These are phyloP conservation scores for Silene coronaria DNA, from an alignment of 179 eudicot genomes.

Conservation along the genomic window DNA sequence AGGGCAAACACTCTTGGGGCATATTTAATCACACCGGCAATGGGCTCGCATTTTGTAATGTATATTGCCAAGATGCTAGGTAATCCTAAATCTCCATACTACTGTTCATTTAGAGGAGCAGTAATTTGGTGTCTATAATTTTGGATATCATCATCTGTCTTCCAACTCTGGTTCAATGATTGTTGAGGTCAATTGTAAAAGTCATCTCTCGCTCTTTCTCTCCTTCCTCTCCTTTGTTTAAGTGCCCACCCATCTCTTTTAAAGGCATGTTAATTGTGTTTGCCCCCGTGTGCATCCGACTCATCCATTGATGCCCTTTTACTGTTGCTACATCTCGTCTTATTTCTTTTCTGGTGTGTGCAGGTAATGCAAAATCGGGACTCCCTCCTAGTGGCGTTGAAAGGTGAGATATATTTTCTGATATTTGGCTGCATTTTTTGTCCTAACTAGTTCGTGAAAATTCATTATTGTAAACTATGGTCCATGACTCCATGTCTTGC, in stretches of 20 bases:
- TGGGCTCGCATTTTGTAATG: slow-evolving; percentile 93
- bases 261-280: neutral
- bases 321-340: no score
- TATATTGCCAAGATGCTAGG: slow-evolving; percentile 98
- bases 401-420: slow-evolving; percentile 40
- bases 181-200: neutral
- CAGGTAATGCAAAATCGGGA: slow-evolving; percentile 76
- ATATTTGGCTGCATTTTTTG: neutral
- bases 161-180: neutral
- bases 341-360: slow-evolving; percentile 10
- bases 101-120: neutral
- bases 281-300: neutral
- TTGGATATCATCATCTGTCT: neutral
- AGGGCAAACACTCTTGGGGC: slow-evolving; percentile 82
- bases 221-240: neutral
- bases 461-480: neutral
- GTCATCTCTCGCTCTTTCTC: neutral
- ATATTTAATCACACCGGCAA: slow-evolving; percentile 71
- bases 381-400: slow-evolving; percentile 65
- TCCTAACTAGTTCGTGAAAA: neutral
- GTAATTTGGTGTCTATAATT: neutral
- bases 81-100: slow-evolving; percentile 16
- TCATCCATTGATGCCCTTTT: neutral
- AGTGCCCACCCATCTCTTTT: neutral
- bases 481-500: neutral